Percentiles rank a stretch among this genome's conserved stretches.
These are phyloP conservation scores for Emericellopsis atlantica DNA, from an alignment of 2,329 filamentous ascomycete species.

Conservation along the genomic window DNA sequence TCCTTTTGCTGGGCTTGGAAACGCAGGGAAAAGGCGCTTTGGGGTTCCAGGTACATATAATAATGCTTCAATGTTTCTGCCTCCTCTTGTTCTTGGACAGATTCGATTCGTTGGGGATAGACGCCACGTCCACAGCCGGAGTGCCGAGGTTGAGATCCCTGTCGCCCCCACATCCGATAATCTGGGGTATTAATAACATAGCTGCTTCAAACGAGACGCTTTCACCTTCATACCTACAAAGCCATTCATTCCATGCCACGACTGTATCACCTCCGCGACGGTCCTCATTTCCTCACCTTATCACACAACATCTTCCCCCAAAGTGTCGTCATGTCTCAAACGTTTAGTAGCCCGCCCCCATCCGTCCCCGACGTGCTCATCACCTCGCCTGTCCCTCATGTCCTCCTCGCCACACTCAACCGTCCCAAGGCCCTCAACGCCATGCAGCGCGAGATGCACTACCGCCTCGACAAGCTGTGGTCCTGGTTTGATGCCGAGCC, in stretches of 20 bases:
- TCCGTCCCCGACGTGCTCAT: conserved; percentile 26
- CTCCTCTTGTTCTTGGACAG: too few relatives aligned
- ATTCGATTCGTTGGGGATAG: too few relatives aligned
- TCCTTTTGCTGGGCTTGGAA: too few relatives aligned
- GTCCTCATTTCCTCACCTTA: conserved; percentile 8
- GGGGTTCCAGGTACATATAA: too few relatives aligned
- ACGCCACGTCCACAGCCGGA: too few relatives aligned
- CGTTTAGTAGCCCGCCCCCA: conserved; percentile 19
- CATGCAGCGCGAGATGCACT: conserved; percentile 34
- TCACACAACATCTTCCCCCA: conserved; percentile 5
- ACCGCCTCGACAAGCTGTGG: conserved; percentile 35
- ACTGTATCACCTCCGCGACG: conserved; percentile 7
- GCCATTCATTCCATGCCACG: conserved; percentile 4
- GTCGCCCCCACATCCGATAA: neutral
- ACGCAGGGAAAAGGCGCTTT: too few relatives aligned
- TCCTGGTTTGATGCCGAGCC: conserved; percentile 52
- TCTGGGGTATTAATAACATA: neutral
- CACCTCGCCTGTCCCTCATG: conserved; percentile 37
- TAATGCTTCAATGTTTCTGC: too few relatives aligned
- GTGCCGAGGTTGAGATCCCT: too few relatives aligned
- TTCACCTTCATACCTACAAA: neutral
- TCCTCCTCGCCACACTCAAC: conserved; percentile 48
- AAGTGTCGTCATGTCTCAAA: conserved; percentile 10
- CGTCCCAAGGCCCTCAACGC: conserved; percentile 46
- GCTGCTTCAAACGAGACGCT: neutral